These are phyloP conservation scores for Exobasidium cylindrosporum DNA, from an alignment of 1,284 basidiomycete genomes.

Conservation along the genomic window DNA sequence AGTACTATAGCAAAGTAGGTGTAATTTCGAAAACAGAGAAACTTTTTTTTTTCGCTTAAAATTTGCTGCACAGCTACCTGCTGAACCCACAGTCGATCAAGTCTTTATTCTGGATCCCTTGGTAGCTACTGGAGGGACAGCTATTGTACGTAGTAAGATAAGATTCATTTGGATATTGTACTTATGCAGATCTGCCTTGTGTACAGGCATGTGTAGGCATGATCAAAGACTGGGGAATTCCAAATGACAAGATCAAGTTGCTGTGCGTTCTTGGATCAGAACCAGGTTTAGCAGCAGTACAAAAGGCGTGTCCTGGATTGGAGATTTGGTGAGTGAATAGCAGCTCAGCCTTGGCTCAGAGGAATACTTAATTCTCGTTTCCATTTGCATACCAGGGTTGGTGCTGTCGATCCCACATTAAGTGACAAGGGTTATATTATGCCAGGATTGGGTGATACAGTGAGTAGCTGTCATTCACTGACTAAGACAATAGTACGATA, in stretches of 20 bases:
- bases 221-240: conserved; percentile 52
- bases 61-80: conserved; percentile 90
- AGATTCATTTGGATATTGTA: conserved; percentile 8
- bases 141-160: conserved; percentile 59
- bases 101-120: conserved; percentile 82
- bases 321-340: conserved; percentile 62
- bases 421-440: conserved; percentile 44
- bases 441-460: conserved; percentile 49
- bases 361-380: too few species aligned
- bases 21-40: not conserved
- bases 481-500: not conserved
- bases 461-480: too few species aligned
- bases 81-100: conserved; percentile 71
- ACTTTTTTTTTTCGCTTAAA: not conserved
- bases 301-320: conserved; percentile 69
- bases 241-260: conserved; percentile 68
- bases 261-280: conserved; percentile 77
- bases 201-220: conserved; percentile 46
- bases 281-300: conserved; percentile 70
- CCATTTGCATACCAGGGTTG: conserved; percentile 24
- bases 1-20: conserved; percentile 55
- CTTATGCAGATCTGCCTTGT: not conserved
- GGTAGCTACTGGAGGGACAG: conserved; percentile 92
- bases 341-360: too few species aligned
- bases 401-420: conserved; percentile 41